Percentiles rank a stretch among this genome's conserved stretches.
These are phyloP conservation scores for Rhododendron mucronatum DNA, from an alignment of 148 eudicot genomes.

Conservation along the genomic window DNA sequence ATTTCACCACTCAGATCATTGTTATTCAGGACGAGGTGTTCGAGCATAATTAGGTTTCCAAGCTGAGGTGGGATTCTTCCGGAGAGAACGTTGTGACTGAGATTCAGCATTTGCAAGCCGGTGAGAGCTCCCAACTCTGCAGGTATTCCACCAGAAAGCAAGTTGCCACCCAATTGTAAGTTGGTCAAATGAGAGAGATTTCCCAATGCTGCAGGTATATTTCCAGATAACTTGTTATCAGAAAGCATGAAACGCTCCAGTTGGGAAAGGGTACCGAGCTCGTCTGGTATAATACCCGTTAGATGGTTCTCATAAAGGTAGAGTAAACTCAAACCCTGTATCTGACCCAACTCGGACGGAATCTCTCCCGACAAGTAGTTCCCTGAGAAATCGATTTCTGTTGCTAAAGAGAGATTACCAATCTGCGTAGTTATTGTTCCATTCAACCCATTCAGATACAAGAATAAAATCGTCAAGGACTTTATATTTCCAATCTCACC, in stretches of 20 bases:
- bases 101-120: conserved; percentile 67
- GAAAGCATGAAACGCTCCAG: conserved; percentile 78
- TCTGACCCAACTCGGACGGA: conserved; percentile 59
- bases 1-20: conserved; percentile 81
- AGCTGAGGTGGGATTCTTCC: conserved; percentile 74
- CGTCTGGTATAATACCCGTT: conserved; percentile 62
- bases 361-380: conserved; percentile 66
- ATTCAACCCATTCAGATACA: conserved; percentile 69
- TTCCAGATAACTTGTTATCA: conserved; percentile 68
- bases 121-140: conserved; percentile 61
- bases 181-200: conserved; percentile 66
- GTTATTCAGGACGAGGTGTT: conserved; percentile 62
- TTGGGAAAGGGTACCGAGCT: conserved; percentile 55
- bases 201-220: conserved; percentile 64
- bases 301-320: conserved; percentile 77
- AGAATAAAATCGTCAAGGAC: conserved; percentile 47
- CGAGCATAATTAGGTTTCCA: conserved; percentile 69
- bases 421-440: conserved; percentile 81
- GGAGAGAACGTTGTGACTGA: conserved; percentile 70
- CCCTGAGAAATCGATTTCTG: conserved; percentile 81
- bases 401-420: conserved; percentile 70
- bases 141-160: conserved; percentile 62
- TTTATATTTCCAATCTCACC: conserved; percentile 56
- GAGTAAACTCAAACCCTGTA: conserved; percentile 56
- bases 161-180: conserved; percentile 86